Conservation (phyloP, 345 rosid species). For the Eutrema japonicum region DNA sequence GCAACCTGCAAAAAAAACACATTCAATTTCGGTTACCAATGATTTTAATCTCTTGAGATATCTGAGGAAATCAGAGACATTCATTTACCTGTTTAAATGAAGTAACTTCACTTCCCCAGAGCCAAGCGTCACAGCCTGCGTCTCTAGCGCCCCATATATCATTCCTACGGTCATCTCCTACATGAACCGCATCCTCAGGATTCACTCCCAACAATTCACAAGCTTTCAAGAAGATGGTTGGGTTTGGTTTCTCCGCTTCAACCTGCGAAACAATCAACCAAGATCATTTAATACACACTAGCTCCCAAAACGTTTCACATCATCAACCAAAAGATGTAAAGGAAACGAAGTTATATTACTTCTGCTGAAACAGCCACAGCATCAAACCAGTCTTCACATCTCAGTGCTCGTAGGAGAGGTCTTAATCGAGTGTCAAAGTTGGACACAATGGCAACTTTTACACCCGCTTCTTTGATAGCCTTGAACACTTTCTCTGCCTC, state of each 20-base stretch:
- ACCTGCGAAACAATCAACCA: slow-evolving; percentile 54
- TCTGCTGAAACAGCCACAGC: slow-evolving; percentile 98
- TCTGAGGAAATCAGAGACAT: slow-evolving; percentile 6
- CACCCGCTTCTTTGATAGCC: slow-evolving; percentile 78
- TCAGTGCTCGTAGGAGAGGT: slow-evolving; percentile 76
- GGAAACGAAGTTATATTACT: slow-evolving; percentile 48
- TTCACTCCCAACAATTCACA: slow-evolving; percentile 83
- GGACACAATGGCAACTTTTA: slow-evolving; percentile 89
- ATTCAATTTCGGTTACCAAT: background rate
- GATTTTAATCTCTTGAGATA: background rate
- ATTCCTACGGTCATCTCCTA: slow-evolving; percentile 97
- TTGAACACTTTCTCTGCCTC: slow-evolving; percentile 84
- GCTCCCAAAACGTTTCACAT: slow-evolving; percentile 3
- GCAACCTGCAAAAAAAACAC: slow-evolving; percentile 63
- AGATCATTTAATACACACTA: slow-evolving; percentile 8
- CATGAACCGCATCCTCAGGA: slow-evolving; percentile 95
- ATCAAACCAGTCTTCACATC: slow-evolving; percentile 94
- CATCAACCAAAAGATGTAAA: slow-evolving; percentile 8
- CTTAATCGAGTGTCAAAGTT: slow-evolving; percentile 95
- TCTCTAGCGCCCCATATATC: slow-evolving; percentile 99
- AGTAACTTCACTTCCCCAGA: slow-evolving; percentile 93
- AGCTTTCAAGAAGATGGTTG: slow-evolving; percentile 90
- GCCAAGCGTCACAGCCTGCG: slow-evolving; percentile 99
- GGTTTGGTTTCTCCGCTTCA: slow-evolving; percentile 97
- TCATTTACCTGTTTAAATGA: slow-evolving; percentile 80